A percentile compares a stretch with the other conserved stretches of the same genome.
Conservation (phyloP, 495 filamentous ascomycete species). For the Penicillium daleae region DNA sequence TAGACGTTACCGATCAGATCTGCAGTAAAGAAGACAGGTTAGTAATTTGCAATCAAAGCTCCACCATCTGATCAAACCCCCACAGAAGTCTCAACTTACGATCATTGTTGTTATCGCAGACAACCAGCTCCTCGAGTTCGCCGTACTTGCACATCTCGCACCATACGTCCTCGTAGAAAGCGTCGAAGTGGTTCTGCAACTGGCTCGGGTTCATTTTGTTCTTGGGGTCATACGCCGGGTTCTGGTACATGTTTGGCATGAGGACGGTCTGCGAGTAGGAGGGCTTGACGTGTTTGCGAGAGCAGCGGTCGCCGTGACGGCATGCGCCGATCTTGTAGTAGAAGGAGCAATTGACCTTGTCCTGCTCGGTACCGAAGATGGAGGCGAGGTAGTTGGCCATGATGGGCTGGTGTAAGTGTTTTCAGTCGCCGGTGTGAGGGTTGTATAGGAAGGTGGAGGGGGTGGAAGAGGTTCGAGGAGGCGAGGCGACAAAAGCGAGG, state of each 20-base stretch:
- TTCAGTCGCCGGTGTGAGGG: background rate
- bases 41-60: conserved; percentile 14
- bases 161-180: conserved; percentile 99
- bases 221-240: conserved; percentile 95
- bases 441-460: no score
- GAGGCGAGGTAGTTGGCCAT: conserved; percentile 98
- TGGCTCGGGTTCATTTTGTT: conserved; percentile 93
- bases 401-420: conserved; percentile 18
- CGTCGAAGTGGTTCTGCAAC: conserved; percentile 98
- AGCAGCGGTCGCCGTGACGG: conserved; percentile 96
- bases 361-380: conserved; percentile 99
- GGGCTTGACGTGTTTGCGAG: conserved; percentile 97
- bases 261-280: conserved; percentile 97
- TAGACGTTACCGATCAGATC: conserved; percentile 99
- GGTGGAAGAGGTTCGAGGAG: conserved; percentile 1
- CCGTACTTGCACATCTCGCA: conserved; percentile 98
- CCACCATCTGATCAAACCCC: background rate
- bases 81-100: conserved; percentile 63
- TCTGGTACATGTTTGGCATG: conserved; percentile 98
- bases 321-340: conserved; percentile 99
- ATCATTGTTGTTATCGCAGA: conserved; percentile 96
- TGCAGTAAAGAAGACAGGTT: conserved; percentile 33
- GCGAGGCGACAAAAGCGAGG: background rate
- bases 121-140: conserved; percentile 85
- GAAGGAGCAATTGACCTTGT: conserved; percentile 87